These are phyloP conservation scores for Boletus rufocinnamomeus DNA, from an alignment of 768 basidiomycete genomes.

Conservation along the genomic window DNA sequence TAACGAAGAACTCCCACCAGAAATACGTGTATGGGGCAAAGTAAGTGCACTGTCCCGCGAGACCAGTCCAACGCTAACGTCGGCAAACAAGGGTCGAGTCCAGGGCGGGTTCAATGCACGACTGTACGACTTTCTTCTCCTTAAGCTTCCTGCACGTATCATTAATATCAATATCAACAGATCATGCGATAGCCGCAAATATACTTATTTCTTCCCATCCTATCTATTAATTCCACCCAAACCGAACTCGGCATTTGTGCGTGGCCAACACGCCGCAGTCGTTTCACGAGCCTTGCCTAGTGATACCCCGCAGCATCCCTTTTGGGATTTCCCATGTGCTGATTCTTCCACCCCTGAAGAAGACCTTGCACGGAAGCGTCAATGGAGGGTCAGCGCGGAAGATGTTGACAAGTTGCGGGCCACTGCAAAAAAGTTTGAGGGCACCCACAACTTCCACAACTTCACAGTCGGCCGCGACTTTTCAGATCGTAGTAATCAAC, in stretches of 20 bases:
- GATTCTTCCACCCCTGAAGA: constrained; percentile 49
- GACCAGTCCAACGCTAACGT: not conserved
- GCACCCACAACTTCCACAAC: constrained; percentile 97
- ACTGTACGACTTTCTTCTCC: constrained; percentile 44
- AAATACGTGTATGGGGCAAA: constrained; percentile 92
- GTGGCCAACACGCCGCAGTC: constrained; percentile 41
- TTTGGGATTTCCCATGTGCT: constrained; percentile 54
- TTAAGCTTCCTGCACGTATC: constrained; percentile 1
- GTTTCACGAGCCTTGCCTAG: constrained; percentile 12
- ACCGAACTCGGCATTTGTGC: constrained; percentile 64
- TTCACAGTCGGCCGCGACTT: constrained; percentile 91
- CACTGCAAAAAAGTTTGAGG: constrained; percentile 67
- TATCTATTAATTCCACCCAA: constrained; percentile 92
- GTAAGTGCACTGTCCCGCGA: constrained; percentile 43
- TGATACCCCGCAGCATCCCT: constrained; percentile 46
- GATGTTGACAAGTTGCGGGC: constrained; percentile 58
- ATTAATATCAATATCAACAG: constrained; percentile 39
- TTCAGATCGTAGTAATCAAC: constrained; percentile 74
- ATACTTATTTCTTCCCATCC: constrained; percentile 95
- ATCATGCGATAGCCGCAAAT: constrained; percentile 92
- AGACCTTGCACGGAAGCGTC: constrained; percentile 65
- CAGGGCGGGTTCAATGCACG: constrained; percentile 85
- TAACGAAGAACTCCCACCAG: constrained; percentile 86
- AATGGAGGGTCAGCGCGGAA: constrained; percentile 62
- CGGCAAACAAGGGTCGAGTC: constrained; percentile 52